A percentile compares a stretch with the other conserved stretches of the same genome.
Conservation (phyloP, 257 asterid species). For the Solanum corneliomulleri region DNA sequence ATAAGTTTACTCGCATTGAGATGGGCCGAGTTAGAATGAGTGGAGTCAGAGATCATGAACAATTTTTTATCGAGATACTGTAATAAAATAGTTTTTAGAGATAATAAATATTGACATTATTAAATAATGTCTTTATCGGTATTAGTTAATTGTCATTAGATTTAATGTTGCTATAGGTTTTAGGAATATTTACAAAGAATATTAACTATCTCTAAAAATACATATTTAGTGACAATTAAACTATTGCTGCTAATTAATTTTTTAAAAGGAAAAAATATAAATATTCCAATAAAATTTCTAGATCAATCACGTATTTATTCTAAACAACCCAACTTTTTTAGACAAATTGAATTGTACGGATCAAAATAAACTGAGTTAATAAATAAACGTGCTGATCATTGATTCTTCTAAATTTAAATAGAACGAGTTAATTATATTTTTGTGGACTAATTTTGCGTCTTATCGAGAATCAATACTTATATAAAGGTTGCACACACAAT, state of each 20-base stretch:
- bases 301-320: neutral
- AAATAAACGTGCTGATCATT: neutral
- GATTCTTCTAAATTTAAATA: neutral
- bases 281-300: neutral
- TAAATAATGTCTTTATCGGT: neutral
- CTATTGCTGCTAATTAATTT: rapidly evolving
- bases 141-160: no score
- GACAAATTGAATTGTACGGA: neutral
- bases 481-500: neutral
- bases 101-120: neutral
- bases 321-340: neutral
- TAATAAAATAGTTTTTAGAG: no score
- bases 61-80: no score
- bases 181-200: neutral
- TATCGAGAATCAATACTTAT: neutral
- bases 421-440: neutral
- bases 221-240: no score
- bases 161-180: neutral
- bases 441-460: neutral
- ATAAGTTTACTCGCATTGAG: neutral
- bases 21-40: no score
- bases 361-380: no score
- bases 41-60: neutral
- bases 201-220: neutral
- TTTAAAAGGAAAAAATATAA: neutral